These are phyloP conservation scores for Starmerella vaccinii DNA, from an alignment of 805 yeast species.

Conservation along the genomic window DNA sequence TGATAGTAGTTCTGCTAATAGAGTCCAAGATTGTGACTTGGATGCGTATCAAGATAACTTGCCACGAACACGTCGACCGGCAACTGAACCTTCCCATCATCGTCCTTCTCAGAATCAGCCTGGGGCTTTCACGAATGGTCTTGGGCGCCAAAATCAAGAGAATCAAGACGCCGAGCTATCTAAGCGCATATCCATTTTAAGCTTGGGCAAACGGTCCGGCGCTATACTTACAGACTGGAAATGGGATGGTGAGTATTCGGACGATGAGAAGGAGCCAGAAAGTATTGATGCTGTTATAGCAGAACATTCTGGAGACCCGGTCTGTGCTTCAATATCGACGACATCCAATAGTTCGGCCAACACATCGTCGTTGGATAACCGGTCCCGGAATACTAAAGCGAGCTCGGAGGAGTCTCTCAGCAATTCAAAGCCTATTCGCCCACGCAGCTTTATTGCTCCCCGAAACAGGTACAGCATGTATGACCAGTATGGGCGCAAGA, in stretches of 20 bases:
- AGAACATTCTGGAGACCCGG: background rate
- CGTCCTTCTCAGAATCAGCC: background rate
- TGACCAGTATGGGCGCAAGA: slow-evolving; percentile 1
- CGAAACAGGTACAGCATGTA: background rate
- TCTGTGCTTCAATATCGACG: background rate
- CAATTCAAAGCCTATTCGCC: background rate
- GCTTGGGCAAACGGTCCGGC: slow-evolving; percentile 4
- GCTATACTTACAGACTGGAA: slow-evolving; percentile 1
- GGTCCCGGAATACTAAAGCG: background rate
- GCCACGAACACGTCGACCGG: background rate
- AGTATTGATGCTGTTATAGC: background rate
- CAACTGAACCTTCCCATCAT: background rate
- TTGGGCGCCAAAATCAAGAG: background rate
- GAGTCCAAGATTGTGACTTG: background rate
- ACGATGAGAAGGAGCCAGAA: background rate
- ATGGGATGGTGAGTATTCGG: background rate
- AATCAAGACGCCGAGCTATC: background rate
- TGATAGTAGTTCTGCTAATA: background rate
- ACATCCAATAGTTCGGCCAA: background rate
- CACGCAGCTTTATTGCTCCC: slow-evolving; percentile 1
- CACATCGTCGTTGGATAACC: background rate
- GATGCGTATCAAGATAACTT: background rate
- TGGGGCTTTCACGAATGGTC: background rate
- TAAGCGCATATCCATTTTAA: background rate
- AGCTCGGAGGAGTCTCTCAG: background rate